Base-by-base conservation (phyloP, 306 rosid genomes). In the Prunus kanzakura region DNA sequence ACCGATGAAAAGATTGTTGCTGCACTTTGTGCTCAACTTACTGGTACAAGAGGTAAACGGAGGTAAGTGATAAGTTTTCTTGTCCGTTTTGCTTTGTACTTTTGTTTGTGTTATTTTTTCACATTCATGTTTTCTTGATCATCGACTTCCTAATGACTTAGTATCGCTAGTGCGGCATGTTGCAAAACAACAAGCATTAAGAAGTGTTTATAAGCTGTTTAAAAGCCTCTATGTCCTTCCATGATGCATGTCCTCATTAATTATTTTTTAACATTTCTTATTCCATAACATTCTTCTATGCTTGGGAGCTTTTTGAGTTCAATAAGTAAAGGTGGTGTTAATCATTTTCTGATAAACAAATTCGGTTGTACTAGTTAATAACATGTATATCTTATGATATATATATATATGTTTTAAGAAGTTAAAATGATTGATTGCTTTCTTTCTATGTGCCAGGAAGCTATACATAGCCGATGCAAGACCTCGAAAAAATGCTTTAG, bases 381-480 rank as follows among this genome's bases (percentile, higher is more conserved):
- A 51, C 19, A 11, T 46, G 7, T 32, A 29, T 73, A n/a, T 50
- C 27, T 74, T 60, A 0, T 23, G 1, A 25, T 32, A 32, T 32
- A 32, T 32, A 32, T 6, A 35, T 35, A 35, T 23, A n/a, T 32
- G 38, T 20, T 54, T 13, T 12, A 10, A 2, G 23, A 35, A 65
- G 60, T 29, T 30, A n/a, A 32, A 35, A 55, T 18, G 14, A 45
- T 47, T 45, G 7, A 43, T 38, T 65, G 64, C 22, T n/a, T 38
- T 38, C 43, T 23, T 62, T 52, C 62, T 64, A 35, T 57, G 73
- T 57, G 66, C 58, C 77, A 95, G 99, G 90, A 95, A 95, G 89
- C 87, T 95, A 69, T 95, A 92, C 83, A 95, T 95, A 29, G 97
- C 92, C 47, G 99, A 95, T 84, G 99, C 99, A 13, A 89, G 99